phyloP scores from a whole-genome alignment of 163 green algal species.

The Volvox carteri region DNA sequence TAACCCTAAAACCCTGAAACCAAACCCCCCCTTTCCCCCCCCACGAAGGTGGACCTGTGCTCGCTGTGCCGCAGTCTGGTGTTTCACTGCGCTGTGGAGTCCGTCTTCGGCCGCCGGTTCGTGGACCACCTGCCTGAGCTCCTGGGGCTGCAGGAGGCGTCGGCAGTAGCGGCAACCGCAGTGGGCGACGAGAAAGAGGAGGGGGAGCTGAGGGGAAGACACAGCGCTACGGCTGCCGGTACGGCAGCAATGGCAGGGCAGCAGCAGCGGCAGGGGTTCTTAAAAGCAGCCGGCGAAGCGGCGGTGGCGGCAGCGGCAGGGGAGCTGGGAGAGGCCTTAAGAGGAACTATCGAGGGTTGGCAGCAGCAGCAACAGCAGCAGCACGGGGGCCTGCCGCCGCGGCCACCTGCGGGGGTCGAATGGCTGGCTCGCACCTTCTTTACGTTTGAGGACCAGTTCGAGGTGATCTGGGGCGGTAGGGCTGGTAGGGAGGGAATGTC shows the following conservation, averaged over 20 bases:
- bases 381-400: neutral
- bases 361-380: neutral
- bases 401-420: constrained; percentile 19
- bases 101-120: constrained; percentile 59
- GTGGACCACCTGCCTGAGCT: constrained; percentile 7
- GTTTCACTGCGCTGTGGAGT: constrained; percentile 65
- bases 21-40: neutral
- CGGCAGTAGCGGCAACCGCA: no score
- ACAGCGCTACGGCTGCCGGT: neutral
- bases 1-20: no score
- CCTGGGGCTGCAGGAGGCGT: neutral
- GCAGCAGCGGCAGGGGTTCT: neutral
- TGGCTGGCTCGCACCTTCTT: constrained; percentile 66
- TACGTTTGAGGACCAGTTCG: constrained; percentile 74
- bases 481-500: neutral
- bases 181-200: neutral
- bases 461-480: constrained; percentile 57
- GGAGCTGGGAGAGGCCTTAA: no score
- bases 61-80: constrained; percentile 62
- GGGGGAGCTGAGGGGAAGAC: neutral
- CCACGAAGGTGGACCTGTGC: constrained; percentile 74
- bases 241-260: neutral
- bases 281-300: neutral
- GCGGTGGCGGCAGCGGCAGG: neutral
- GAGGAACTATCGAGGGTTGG: neutral